These are phyloP conservation scores for Byssochlamys sp. DNA, from an alignment of 2,329 filamentous ascomycete species.

Conservation along the genomic window DNA sequence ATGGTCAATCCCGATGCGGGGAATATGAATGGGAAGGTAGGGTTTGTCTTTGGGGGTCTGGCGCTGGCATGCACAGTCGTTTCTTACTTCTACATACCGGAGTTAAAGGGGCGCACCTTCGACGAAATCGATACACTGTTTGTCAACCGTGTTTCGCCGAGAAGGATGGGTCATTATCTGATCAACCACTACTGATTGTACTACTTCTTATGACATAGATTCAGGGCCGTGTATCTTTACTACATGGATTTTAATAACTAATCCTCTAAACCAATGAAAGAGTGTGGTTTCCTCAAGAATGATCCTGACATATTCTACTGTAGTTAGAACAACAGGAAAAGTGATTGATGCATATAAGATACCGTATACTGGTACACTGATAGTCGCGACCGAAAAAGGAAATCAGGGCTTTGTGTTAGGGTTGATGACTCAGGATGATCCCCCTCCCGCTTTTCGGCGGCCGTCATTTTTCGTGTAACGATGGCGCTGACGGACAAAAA, in stretches of 20 bases:
- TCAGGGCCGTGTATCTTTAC: not conserved
- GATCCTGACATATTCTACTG: no score
- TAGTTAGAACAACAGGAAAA: not conserved
- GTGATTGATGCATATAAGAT: no score
- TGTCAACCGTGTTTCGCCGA: slow-evolving; percentile 9
- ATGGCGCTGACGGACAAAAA: slow-evolving; percentile 11
- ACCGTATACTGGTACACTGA: not conserved
- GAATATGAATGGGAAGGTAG: slow-evolving; percentile 19
- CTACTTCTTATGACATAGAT: not conserved
- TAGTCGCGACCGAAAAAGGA: not conserved
- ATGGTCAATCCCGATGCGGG: slow-evolving; percentile 27
- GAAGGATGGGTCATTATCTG: slow-evolving; percentile 11
- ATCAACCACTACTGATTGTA: slow-evolving; percentile 1
- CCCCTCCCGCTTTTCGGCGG: slow-evolving; percentile 21
- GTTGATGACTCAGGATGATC: slow-evolving; percentile 26
- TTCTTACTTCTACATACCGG: slow-evolving; percentile 10
- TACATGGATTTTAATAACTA: not conserved
- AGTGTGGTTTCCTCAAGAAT: not conserved
- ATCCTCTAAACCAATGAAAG: not conserved
- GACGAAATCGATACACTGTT: slow-evolving; percentile 21
- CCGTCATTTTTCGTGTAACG: slow-evolving; percentile 17
- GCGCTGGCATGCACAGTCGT: slow-evolving; percentile 5
- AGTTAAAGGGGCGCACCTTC: slow-evolving; percentile 15
- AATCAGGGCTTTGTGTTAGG: slow-evolving; percentile 15
- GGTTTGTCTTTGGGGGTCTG: slow-evolving; percentile 19